phyloP scores from a whole-genome alignment of 305 asterid species.

The Fraxinus paxiana region DNA sequence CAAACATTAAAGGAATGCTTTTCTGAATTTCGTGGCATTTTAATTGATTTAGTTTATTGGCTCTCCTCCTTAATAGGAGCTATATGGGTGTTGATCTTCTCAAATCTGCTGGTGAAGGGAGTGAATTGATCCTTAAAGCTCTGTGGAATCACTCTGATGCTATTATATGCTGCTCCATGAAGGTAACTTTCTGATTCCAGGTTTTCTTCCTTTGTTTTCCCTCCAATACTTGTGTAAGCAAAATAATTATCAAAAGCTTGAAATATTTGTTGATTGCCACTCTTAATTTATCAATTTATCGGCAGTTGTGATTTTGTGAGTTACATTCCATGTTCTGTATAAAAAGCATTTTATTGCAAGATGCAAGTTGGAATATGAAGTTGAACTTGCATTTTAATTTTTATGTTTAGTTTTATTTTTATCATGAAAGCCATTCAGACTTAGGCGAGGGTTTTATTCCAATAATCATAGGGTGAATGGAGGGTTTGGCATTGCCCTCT shows the following conservation, averaged over 20 bases:
- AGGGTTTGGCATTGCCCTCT: neutral
- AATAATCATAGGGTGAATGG: neutral
- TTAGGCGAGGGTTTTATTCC: neutral
- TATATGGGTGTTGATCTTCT: slow-evolving; percentile 69
- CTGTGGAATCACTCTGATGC: slow-evolving; percentile 90
- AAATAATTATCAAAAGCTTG: neutral
- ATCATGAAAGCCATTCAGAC: neutral
- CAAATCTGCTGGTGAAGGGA: slow-evolving; percentile 64
- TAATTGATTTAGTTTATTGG: neutral
- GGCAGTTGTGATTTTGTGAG: neutral
- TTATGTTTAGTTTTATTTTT: neutral
- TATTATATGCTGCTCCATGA: slow-evolving; percentile 79
- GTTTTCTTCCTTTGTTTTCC: neutral
- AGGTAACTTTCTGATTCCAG: slow-evolving; percentile 37
- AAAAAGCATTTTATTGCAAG: neutral
- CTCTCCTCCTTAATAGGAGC: slow-evolving; percentile 41
- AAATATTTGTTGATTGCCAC: neutral
- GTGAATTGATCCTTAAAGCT: slow-evolving; percentile 63
- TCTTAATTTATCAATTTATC: neutral
- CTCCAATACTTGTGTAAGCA: neutral
- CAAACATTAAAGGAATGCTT: neutral
- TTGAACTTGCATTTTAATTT: neutral
- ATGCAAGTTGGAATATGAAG: neutral
- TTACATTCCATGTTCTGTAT: neutral
- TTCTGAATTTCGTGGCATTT: neutral